Evolutionary conservation across 2,329 filamentous ascomycete genomes (phyloP), one percentile per base, ranked within the genome.

Genomic region (Trichoderma brevicompactum): DNA sequence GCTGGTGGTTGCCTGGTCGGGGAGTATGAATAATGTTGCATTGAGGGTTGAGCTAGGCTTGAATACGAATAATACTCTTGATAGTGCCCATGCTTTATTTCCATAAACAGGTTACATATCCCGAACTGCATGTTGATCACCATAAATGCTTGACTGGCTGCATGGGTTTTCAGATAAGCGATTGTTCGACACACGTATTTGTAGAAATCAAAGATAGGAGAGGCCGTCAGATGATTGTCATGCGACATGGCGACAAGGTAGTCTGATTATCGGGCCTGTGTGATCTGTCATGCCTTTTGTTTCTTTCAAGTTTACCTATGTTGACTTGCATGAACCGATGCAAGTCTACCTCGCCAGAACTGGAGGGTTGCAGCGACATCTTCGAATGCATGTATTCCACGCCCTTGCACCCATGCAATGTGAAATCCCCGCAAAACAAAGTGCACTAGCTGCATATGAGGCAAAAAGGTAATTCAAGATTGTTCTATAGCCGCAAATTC

Each of bases 131-230:
- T 63, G 44, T 23, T 50, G 32, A 34, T 50, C 17, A 46, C 17
- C 17, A 23, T 38, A 28, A 38, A 46, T 12, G 17, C 49, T 19
- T 54, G 49, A 19, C 17, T 23, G 13, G 50, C 10, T 46, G 40
- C 60, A 54, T 54, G 40, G 60, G 15, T 41, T 36, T 32, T 10
- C 13, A 63, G 60, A 63, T 63, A 63, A 46, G 49, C 60, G 60
- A 63, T 36, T 34, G 60, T 41, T 53, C 49, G 49, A 63, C 41
- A 53, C 56, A 49, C 44, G 36, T 50, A 50, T 36, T 28, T 3
- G n/a, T 23, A 34, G 46, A 53, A 41, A 28, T 36, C 41, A 23
- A 48, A 40, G 12, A 54, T 9, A 28, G 28, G 38, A 34, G 17
- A 15, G 15, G 9, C 8, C 46, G 38, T 53, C 23, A 53, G 28